These are phyloP conservation scores for Apodospora peruviana DNA, from an alignment of 495 filamentous ascomycete genomes.

Conservation along the genomic window DNA sequence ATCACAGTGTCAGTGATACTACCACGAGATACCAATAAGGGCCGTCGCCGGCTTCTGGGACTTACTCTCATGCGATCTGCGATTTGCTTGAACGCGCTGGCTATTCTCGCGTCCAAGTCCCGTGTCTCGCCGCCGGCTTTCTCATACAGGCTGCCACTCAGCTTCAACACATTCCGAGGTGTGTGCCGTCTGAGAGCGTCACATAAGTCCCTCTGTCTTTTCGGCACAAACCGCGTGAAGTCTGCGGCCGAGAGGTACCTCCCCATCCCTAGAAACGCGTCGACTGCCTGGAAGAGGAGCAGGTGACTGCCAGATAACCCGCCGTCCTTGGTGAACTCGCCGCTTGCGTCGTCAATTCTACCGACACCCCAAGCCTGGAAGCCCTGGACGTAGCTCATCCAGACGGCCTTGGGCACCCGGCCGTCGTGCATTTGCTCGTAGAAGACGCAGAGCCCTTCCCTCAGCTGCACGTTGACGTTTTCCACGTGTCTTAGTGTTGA, in stretches of 20 bases:
- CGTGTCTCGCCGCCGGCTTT: not conserved
- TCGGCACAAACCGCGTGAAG: conserved; percentile 23
- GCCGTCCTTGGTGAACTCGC: conserved; percentile 34
- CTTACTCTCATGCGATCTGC: conserved; percentile 33
- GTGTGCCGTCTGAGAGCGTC: conserved; percentile 17
- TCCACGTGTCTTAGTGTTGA: conserved; percentile 17
- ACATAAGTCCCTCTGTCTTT: conserved; percentile 26
- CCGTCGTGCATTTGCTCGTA: conserved; percentile 21
- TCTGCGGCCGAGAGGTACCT: conserved; percentile 28
- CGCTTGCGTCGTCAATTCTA: conserved; percentile 9
- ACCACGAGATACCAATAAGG: not conserved
- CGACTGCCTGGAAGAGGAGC: conserved; percentile 36
- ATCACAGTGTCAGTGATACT: not conserved
- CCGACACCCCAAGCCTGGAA: conserved; percentile 39
- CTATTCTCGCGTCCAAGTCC: conserved; percentile 16
- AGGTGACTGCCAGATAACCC: conserved; percentile 41
- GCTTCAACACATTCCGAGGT: conserved; percentile 13
- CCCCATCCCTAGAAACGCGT: conserved; percentile 39
- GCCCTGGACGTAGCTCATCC: conserved; percentile 36
- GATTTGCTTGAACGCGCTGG: conserved; percentile 25
- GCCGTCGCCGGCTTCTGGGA: too few relatives aligned
- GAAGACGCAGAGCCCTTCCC: conserved; percentile 23
- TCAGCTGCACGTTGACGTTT: conserved; percentile 18
- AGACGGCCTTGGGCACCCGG: conserved; percentile 24
- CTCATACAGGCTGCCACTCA: conserved; percentile 10